Conservation (phyloP, 2,329 filamentous ascomycete genomes). For the Colletotrichum lupini region DNA sequence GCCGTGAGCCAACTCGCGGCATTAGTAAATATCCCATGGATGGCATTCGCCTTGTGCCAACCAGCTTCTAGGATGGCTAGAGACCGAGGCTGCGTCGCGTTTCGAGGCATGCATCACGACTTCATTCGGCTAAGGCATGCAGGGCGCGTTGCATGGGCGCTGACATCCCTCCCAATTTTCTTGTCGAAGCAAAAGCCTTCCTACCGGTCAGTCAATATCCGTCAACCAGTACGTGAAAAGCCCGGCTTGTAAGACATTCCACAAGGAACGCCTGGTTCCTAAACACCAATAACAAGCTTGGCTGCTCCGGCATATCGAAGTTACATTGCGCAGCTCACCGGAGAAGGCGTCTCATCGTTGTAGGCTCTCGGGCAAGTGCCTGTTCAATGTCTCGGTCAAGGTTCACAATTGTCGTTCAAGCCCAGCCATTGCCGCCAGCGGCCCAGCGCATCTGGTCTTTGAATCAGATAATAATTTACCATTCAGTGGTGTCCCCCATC, state of each 20-base stretch:
- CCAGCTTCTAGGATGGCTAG: background rate
- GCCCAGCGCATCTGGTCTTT: background rate
- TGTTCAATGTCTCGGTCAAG: conserved; percentile 4
- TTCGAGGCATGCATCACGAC: background rate
- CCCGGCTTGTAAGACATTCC: conserved; percentile 19
- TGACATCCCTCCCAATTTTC: conserved; percentile 1
- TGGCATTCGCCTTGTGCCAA: background rate
- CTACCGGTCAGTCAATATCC: background rate
- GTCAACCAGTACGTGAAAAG: background rate
- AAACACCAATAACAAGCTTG: conserved; percentile 3
- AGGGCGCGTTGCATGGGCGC: background rate
- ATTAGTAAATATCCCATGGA: background rate
- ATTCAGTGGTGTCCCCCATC: background rate
- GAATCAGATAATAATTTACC: background rate
- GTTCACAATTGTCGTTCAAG: background rate
- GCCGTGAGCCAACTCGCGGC: conserved; percentile 1
- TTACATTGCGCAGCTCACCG: background rate
- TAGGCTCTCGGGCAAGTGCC: conserved; percentile 1
- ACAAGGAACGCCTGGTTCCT: background rate
- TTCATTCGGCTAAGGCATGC: conserved; percentile 13
- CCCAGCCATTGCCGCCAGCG: background rate
- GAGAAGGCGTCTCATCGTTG: background rate
- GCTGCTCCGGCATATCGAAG: background rate
- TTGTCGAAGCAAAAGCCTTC: background rate
- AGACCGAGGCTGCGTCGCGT: background rate